A percentile compares a stretch with the other conserved stretches of the same genome.
phyloP scores from a whole-genome alignment of 805 yeast species.

The Metschnikowia corniflorae region DNA sequence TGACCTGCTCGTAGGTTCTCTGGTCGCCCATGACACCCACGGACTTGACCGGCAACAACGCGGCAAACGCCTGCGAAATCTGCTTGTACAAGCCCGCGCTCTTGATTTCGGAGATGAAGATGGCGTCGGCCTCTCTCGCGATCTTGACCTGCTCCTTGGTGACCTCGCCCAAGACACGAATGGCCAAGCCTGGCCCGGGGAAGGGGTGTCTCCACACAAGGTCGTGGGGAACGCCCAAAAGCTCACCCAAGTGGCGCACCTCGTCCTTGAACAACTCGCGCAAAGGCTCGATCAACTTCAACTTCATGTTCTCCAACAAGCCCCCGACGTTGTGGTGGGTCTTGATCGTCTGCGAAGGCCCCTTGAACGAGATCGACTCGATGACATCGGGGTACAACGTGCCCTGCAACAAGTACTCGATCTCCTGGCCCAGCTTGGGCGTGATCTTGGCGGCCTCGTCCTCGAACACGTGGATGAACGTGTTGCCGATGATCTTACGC shows the following conservation, averaged over 20 bases:
- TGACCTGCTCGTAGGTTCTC: conserved; percentile 98
- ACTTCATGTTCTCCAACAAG: conserved; percentile 93
- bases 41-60: conserved; percentile 92
- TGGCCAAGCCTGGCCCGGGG: conserved; percentile 99
- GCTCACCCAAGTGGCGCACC: conserved; percentile 93
- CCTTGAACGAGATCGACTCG: conserved; percentile 97
- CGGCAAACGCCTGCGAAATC: conserved; percentile 97
- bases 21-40: conserved; percentile 99
- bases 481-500: conserved; percentile 97
- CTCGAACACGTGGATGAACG: conserved; percentile 95
- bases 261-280: conserved; percentile 99
- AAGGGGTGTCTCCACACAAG: conserved; percentile 99
- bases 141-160: conserved; percentile 89
- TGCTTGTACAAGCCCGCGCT: conserved; percentile 88
- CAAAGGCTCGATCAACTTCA: conserved; percentile 96
- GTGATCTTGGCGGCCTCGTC: conserved; percentile 89
- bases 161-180: conserved; percentile 96
- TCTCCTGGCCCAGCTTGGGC: conserved; percentile 85
- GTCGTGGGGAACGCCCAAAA: conserved; percentile 93
- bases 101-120: conserved; percentile 93
- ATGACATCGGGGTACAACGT: conserved; percentile 98
- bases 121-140: conserved; percentile 95
- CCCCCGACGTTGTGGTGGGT: conserved; percentile 99
- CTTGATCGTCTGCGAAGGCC: conserved; percentile 98
- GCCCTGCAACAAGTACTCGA: conserved; percentile 93